Base-by-base conservation (phyloP, 371 early-diverging fungal species). In the Dentiscutata heterogama region DNA sequence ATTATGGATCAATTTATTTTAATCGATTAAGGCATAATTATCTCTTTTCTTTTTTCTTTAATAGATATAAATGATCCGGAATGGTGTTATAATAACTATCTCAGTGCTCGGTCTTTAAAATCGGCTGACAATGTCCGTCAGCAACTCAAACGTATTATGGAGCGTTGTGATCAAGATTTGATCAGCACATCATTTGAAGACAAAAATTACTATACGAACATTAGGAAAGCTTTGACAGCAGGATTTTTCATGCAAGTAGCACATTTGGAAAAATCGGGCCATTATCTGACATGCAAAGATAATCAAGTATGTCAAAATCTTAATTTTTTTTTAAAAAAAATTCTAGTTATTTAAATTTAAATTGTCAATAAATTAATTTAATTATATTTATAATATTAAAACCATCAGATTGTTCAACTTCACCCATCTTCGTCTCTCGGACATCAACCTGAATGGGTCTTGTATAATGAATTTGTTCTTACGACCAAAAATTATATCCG, bases 241-340 rank as follows among this genome's bases (percentile, higher is more conserved):
- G 99, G 99, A 25, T 98, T 94, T 90, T 99, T 98, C 86, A 99
- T 98, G 99, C 98, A 98, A 86, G 97, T 95, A 0, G 99, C 97
- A 1, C 97, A 98, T 86, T 86, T 95, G 72, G 97, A 98, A 82
- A 90, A 94, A 46, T 91, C 92, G 6, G 97, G 97, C 1, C 94
- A 94, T 83, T 99, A 99, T 86, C 83, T 96, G 84, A 99, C 99
- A 0, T 92, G 95, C 81, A 98, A 98, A 90, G 99, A 99, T 86
- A 96, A 99, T 87, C 98, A 98, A 87, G 89, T 92, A 42, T n/a
- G n/a, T 35, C 10, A 6, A 63, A 29, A 71, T 22, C 20, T 68
- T 29, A 20, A 31, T 35, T 68, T 31, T n/a, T n/a, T n/a, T n/a
- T n/a, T n/a, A n/a, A n/a, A n/a, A 20, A 39, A 20, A n/a, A 20